Conservation (phyloP, 2,329 filamentous ascomycete species). For the Colletotrichum zoysiae region DNA sequence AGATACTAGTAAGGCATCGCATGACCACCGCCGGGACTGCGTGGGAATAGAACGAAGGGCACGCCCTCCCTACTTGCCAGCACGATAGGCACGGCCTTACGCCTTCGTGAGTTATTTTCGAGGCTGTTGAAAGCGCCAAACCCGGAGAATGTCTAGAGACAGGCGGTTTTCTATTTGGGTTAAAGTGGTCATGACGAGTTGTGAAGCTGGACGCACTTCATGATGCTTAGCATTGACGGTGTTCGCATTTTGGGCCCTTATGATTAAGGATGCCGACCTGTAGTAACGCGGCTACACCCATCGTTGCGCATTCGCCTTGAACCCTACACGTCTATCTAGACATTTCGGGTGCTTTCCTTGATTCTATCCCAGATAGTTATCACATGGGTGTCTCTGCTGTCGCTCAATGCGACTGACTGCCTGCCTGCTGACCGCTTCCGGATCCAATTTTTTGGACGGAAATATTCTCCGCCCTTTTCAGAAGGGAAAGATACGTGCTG, state of each 20-base stretch:
- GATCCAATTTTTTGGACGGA: neutral
- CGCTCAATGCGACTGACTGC: neutral
- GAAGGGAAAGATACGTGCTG: neutral
- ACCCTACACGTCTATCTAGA: neutral
- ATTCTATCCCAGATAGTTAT: neutral
- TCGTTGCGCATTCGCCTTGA: neutral
- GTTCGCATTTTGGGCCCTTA: too few species aligned
- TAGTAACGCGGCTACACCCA: neutral
- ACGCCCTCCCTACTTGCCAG: neutral
- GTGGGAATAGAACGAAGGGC: neutral
- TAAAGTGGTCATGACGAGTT: neutral
- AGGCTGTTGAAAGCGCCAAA: neutral
- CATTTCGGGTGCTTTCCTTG: neutral
- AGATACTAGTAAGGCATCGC: neutral
- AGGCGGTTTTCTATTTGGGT: neutral
- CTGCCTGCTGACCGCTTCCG: conserved; percentile 11
- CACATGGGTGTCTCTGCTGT: neutral
- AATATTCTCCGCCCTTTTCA: neutral
- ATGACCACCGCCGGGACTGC: neutral
- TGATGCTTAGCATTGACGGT: too few species aligned
- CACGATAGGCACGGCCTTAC: neutral
- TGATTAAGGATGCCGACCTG: neutral
- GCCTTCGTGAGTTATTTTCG: neutral
- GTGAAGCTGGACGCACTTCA: neutral
- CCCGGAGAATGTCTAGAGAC: neutral